Conservation (phyloP, 441 rosid genomes). For the Adansonia grandidieri region DNA sequence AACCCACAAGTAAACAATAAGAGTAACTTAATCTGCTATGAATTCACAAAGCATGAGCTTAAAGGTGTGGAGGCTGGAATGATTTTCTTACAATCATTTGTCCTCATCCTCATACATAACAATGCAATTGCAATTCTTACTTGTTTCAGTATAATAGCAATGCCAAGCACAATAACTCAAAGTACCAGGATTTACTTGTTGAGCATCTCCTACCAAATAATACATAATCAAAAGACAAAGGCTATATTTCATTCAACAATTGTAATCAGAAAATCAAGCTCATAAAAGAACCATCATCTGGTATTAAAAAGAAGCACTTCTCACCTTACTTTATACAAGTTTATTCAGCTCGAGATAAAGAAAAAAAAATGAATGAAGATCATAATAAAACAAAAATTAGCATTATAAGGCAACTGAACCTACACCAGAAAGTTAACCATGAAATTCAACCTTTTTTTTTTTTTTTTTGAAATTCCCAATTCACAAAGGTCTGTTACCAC, state of each 20-base stretch:
- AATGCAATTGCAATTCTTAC: not conserved
- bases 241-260: slow-evolving; percentile 16
- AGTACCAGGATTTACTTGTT: not conserved
- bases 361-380: slow-evolving; percentile 35
- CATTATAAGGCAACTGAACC: slow-evolving; percentile 41
- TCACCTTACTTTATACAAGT: slow-evolving; percentile 34
- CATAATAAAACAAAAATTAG: slow-evolving; percentile 38
- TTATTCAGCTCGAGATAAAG: slow-evolving; percentile 37
- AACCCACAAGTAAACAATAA: not conserved
- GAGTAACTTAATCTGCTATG: not conserved
- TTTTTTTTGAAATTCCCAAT: no score
- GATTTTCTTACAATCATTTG: not conserved
- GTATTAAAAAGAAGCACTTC: slow-evolving; percentile 25
- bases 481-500: slow-evolving; percentile 29
- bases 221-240: not conserved
- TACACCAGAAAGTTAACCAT: slow-evolving; percentile 27
- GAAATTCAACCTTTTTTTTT: no score
- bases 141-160: not conserved
- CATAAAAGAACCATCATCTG: slow-evolving; percentile 37
- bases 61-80: not conserved
- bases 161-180: not conserved
- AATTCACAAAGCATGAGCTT: not conserved
- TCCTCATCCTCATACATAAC: not conserved
- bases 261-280: slow-evolving; percentile 18
- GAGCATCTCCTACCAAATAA: not conserved